These are phyloP conservation scores for Vicia sativa DNA, from an alignment of 306 rosid genomes.

Conservation along the genomic window DNA sequence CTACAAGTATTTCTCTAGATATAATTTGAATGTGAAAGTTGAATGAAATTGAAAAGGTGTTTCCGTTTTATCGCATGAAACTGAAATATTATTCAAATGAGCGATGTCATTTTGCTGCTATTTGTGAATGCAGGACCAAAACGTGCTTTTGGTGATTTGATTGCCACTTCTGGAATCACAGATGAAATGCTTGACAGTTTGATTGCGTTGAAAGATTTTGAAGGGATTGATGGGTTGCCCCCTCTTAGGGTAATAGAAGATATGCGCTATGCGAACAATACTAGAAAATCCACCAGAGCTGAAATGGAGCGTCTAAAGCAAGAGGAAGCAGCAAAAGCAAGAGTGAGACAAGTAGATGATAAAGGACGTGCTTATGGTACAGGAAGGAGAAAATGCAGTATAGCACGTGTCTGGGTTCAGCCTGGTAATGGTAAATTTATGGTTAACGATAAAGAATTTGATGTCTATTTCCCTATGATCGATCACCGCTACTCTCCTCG, in stretches of 20 bases:
- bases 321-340: constrained; percentile 84
- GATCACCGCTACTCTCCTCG: constrained; percentile 96
- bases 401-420: constrained; percentile 93
- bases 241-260: constrained; percentile 76
- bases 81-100: constrained; percentile 13
- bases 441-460: constrained; percentile 83
- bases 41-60: constrained; percentile 18
- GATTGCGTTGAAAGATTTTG: constrained; percentile 83
- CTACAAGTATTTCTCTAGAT: not conserved
- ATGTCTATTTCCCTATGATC: constrained; percentile 91
- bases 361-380: constrained; percentile 95
- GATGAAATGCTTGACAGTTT: constrained; percentile 92
- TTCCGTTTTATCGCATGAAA: constrained; percentile 8
- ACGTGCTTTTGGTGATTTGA: constrained; percentile 85
- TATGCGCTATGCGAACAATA: constrained; percentile 72
- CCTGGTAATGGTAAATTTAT: constrained; percentile 84
- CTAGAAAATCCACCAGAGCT: constrained; percentile 66
- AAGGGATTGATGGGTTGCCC: constrained; percentile 83
- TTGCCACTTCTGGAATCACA: constrained; percentile 91
- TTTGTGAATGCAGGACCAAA: constrained; percentile 65
- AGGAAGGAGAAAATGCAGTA: constrained; percentile 96
- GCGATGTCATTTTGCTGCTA: constrained; percentile 15
- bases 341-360: constrained; percentile 86
- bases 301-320: constrained; percentile 94
- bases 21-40: constrained; percentile 11